phyloP scores from a whole-genome alignment of 1,139 yeast species.

The Wickerhamomyces sp. region DNA sequence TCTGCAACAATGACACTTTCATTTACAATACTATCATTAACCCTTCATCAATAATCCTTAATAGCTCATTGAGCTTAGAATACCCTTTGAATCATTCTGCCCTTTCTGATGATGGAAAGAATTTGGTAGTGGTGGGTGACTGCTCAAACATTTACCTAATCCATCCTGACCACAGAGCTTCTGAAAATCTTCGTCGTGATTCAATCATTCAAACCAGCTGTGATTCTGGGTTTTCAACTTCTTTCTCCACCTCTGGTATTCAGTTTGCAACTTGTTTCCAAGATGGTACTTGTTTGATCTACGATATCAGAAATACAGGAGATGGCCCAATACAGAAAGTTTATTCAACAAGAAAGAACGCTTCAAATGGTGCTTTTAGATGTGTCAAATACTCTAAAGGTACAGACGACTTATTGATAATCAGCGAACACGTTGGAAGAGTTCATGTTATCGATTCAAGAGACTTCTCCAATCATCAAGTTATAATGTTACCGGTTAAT shows the following conservation, averaged over 20 bases:
- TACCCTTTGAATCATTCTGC: slow-evolving; percentile 57
- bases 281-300: slow-evolving; percentile 74
- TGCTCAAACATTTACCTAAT: slow-evolving; percentile 46
- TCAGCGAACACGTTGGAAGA: slow-evolving; percentile 82
- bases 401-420: slow-evolving; percentile 67
- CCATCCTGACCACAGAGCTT: slow-evolving; percentile 35
- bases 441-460: slow-evolving; percentile 81
- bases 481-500: slow-evolving; percentile 51
- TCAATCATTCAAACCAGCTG: slow-evolving; percentile 50
- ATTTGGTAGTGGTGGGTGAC: slow-evolving; percentile 57
- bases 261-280: slow-evolving; percentile 80
- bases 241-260: slow-evolving; percentile 69
- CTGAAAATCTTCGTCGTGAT: slow-evolving; percentile 26
- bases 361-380: slow-evolving; percentile 47
- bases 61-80: slow-evolving; percentile 39
- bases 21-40: slow-evolving; percentile 61
- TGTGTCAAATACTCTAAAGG: slow-evolving; percentile 56
- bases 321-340: slow-evolving; percentile 48
- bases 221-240: slow-evolving; percentile 80
- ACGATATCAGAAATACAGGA: slow-evolving; percentile 62
- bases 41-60: slow-evolving; percentile 39
- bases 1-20: slow-evolving; percentile 79
- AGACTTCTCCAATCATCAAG: slow-evolving; percentile 69
- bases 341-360: slow-evolving; percentile 51
- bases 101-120: slow-evolving; percentile 53